phyloP scores from a whole-genome alignment of 768 basidiomycete genomes.

The Mycena capillaripes region DNA sequence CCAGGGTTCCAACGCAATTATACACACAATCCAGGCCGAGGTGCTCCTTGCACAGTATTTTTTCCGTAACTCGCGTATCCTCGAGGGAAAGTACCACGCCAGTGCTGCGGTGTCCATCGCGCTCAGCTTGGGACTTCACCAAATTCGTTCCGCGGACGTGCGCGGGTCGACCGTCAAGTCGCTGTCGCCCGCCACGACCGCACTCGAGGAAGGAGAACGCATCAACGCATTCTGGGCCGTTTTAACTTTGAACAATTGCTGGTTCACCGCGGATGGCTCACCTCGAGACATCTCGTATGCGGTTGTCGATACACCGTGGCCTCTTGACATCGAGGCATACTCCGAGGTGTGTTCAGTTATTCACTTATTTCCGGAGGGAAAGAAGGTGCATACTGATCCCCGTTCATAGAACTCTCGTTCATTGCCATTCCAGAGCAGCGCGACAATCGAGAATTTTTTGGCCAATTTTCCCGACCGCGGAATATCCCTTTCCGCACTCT shows the following conservation, averaged over 20 bases:
- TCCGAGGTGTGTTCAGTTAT: not conserved
- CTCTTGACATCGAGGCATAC: slow-evolving; percentile 24
- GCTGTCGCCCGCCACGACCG: slow-evolving; percentile 8
- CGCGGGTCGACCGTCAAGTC: not conserved
- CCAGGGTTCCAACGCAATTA: slow-evolving; percentile 5
- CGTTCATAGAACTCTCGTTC: not conserved
- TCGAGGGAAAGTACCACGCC: slow-evolving; percentile 36
- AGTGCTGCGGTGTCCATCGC: slow-evolving; percentile 29
- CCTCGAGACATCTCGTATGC: slow-evolving; percentile 27
- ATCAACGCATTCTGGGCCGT: slow-evolving; percentile 41
- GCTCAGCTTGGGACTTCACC: slow-evolving; percentile 29
- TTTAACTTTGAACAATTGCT: slow-evolving; percentile 25
- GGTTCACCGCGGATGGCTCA: slow-evolving; percentile 30
- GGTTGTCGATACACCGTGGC: slow-evolving; percentile 41
- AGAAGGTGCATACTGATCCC: not conserved
- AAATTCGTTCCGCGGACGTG: slow-evolving; percentile 26
- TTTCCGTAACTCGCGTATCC: slow-evolving; percentile 28
- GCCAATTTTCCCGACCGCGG: slow-evolving; percentile 28
- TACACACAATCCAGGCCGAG: slow-evolving; percentile 37
- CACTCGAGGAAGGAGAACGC: slow-evolving; percentile 37
- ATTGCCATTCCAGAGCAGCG: slow-evolving; percentile 22
- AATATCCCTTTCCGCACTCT: slow-evolving; percentile 27
- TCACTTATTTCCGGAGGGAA: no score
- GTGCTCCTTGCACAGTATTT: slow-evolving; percentile 35
- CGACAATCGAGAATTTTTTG: slow-evolving; percentile 35